phyloP scores from a whole-genome alignment of 106 monocot species.

The Dendrobium nobile region DNA sequence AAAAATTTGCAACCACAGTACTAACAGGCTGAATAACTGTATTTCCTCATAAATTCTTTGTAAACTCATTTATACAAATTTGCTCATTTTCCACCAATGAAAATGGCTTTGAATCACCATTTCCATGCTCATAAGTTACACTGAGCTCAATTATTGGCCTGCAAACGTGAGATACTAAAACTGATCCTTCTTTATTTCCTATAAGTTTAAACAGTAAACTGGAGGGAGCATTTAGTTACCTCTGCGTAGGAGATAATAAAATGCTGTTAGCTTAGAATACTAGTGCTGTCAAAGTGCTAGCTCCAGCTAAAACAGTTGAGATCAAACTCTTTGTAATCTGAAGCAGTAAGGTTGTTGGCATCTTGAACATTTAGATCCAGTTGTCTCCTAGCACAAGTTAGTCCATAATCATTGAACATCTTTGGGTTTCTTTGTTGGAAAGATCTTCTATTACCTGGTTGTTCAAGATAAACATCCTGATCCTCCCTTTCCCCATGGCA shows the following conservation, averaged over 20 bases:
- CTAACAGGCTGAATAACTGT: no score
- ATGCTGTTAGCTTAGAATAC: no score
- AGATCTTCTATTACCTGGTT: slow-evolving; percentile 17
- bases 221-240: not conserved
- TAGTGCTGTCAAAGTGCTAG: not conserved
- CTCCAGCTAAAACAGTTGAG: slow-evolving; percentile 44
- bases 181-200: not conserved
- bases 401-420: slow-evolving; percentile 23
- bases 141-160: no score
- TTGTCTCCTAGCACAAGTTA: slow-evolving; percentile 10
- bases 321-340: slow-evolving; percentile 30
- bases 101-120: no score
- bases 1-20: no score
- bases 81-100: no score
- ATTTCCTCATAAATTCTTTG: no score
- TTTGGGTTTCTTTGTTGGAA: slow-evolving; percentile 18
- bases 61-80: no score
- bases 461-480: slow-evolving; percentile 11
- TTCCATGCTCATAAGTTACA: no score
- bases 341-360: slow-evolving; percentile 8
- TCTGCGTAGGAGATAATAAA: not conserved
- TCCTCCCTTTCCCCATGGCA: slow-evolving; percentile 18
- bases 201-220: not conserved
- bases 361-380: slow-evolving; percentile 65
- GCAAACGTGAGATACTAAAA: not conserved